A percentile compares a stretch with the other conserved stretches of the same genome.
phyloP scores from a whole-genome alignment of 805 yeast genomes.

The Wilhelminamyces savonicus region DNA sequence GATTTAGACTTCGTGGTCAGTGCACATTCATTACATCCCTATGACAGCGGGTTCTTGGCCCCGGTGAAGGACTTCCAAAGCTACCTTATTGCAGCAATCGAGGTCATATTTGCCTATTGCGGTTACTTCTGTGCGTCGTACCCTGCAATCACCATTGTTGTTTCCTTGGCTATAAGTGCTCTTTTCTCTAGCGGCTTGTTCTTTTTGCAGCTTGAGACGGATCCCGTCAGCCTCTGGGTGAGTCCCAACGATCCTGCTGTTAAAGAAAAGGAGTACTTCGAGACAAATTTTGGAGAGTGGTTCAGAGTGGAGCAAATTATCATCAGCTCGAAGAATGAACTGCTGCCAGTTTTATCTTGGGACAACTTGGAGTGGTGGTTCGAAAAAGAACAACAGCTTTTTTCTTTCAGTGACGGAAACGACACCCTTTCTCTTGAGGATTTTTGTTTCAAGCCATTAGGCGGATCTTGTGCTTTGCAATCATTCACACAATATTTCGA shows the following conservation, averaged over 20 bases:
- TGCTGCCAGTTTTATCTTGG: conserved; percentile 54
- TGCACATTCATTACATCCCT: too few relatives aligned
- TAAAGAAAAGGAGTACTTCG: conserved; percentile 62
- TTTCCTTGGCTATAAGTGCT: conserved; percentile 26
- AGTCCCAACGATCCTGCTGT: conserved; percentile 68
- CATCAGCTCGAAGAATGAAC: conserved; percentile 51
- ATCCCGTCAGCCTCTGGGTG: conserved; percentile 89
- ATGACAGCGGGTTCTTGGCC: background rate
- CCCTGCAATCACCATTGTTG: conserved; percentile 37
- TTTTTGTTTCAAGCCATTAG: conserved; percentile 79
- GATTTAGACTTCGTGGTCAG: too few relatives aligned
- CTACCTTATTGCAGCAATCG: conserved; percentile 8
- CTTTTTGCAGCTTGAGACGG: conserved; percentile 56
- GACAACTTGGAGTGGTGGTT: conserved; percentile 84
- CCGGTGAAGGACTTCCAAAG: background rate
- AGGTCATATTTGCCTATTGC: conserved; percentile 37
- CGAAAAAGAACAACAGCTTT: conserved; percentile 54
- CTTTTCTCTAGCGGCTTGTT: conserved; percentile 47
- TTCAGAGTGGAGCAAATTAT: conserved; percentile 83
- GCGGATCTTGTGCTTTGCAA: conserved; percentile 74
- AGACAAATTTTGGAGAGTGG: conserved; percentile 83
- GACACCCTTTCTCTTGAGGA: conserved; percentile 41
- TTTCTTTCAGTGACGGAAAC: conserved; percentile 16
- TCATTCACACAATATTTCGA: conserved; percentile 85
- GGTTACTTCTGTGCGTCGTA: conserved; percentile 56